Evolutionary conservation across 2,329 filamentous ascomycete genomes (phyloP).

Genomic region (Diaporthe nobilis): DNA sequence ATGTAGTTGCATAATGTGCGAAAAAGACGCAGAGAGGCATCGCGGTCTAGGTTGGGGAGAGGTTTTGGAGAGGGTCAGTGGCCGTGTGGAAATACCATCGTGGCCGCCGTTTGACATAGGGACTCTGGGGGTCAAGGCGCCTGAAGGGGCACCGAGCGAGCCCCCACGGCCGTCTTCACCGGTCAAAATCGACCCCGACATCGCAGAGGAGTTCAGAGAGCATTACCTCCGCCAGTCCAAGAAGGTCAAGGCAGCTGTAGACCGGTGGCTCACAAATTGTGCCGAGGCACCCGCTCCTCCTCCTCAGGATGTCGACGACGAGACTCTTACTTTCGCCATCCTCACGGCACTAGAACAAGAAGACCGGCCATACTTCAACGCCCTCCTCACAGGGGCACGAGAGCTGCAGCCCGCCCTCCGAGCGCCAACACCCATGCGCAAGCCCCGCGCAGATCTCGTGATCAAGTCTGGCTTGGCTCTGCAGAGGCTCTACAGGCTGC

Average conservation of each 20-base stretch:
- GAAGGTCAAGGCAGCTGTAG: slow-evolving; percentile 92
- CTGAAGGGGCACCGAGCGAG: slow-evolving; percentile 73
- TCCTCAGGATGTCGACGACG: slow-evolving; percentile 92
- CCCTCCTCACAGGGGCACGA: slow-evolving; percentile 75
- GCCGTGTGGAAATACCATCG: slow-evolving; percentile 84
- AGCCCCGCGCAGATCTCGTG: slow-evolving; percentile 79
- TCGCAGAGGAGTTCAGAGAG: slow-evolving; percentile 92
- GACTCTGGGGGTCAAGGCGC: slow-evolving; percentile 71
- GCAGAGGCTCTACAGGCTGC: slow-evolving; percentile 86
- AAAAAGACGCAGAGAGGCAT: slow-evolving; percentile 71
- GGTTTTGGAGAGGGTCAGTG: slow-evolving; percentile 92
- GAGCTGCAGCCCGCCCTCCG: slow-evolving; percentile 70
- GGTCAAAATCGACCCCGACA: slow-evolving; percentile 89
- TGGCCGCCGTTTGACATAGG: slow-evolving; percentile 91
- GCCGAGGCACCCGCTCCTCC: slow-evolving; percentile 80
- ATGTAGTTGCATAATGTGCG: slow-evolving; percentile 90
- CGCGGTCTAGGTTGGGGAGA: slow-evolving; percentile 93
- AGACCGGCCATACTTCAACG: slow-evolving; percentile 85
- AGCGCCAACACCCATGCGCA: slow-evolving; percentile 78
- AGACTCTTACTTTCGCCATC: slow-evolving; percentile 94
- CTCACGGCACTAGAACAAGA: slow-evolving; percentile 85
- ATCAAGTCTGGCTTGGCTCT: slow-evolving; percentile 82
- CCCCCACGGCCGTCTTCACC: slow-evolving; percentile 72
- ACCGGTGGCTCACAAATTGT: slow-evolving; percentile 89
- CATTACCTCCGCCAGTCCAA: slow-evolving; percentile 93